Evolutionary conservation across 1,139 yeast genomes (phyloP).

Genomic region (Nadsonia commutata): DNA sequence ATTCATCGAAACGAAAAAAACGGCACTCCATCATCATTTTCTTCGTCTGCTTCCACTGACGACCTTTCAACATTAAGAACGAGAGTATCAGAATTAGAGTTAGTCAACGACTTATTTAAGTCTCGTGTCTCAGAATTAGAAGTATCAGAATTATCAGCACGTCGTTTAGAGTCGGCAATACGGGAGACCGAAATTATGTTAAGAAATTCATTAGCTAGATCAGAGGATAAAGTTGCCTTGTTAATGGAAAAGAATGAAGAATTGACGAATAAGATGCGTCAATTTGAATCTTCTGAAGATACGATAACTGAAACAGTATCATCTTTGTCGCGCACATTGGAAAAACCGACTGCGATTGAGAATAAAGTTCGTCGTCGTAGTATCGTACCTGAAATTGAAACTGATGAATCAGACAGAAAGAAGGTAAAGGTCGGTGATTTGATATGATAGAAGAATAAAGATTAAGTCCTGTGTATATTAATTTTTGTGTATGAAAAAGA

Average conservation of each 20-base stretch:
- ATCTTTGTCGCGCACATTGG: background rate
- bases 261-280: conserved; percentile 6
- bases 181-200: conserved; percentile 12
- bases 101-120: conserved; percentile 75
- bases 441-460: background rate
- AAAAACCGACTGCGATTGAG: background rate
- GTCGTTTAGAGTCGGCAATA: conserved; percentile 12
- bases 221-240: conserved; percentile 5
- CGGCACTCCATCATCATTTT: conserved; percentile 16
- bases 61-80: conserved; percentile 34
- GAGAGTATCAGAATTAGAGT: conserved; percentile 74
- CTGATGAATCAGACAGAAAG: too few relatives aligned
- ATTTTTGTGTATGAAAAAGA: background rate
- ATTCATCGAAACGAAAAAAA: conserved; percentile 3
- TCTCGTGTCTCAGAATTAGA: conserved; percentile 75
- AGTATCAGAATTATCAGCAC: conserved; percentile 13
- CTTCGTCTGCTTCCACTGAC: conserved; percentile 18
- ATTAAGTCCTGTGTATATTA: background rate
- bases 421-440: background rate
- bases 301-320: background rate
- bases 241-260: conserved; percentile 8
- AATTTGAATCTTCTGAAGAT: background rate
- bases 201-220: conserved; percentile 7
- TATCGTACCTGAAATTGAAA: too few relatives aligned
- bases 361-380: too few relatives aligned